Base-by-base conservation (phyloP, 2,329 filamentous ascomycete genomes). In the Venturia effusa region DNA sequence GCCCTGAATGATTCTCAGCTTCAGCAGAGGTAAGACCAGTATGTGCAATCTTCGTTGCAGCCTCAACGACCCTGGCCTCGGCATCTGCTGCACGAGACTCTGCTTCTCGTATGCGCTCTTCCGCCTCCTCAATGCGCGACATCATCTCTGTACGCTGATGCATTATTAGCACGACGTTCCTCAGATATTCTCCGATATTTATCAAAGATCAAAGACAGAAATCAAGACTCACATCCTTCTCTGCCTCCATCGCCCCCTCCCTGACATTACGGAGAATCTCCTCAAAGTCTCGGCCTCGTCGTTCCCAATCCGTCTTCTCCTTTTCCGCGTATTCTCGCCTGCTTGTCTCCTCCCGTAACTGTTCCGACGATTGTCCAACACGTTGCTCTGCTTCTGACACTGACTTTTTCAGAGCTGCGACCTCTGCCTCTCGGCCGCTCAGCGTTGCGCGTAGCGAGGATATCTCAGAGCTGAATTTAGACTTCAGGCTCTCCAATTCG, bases 401-500 rank as follows among this genome's bases (percentile, higher is more conserved):
- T 0, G 94, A 91, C 54, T 88, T 86, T 74, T 96, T 96, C 65
- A 97, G 82, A 40, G 89, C 93, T 61, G 87, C 82, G 41, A 94
- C 90, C 74, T 97, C 92, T 6, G 93, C 93, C 73, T 97, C 93
- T 71, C 94, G 95, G 60, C 94, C 94, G 70, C 88, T 92, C 11
- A 99, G 80, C 11, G 90, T 93, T 3, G 94, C 94, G 71, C 90
- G 94, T 22, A 99, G 83, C n/a, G 89, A 91, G 67, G 91, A 96
- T 66, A 99, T 96, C 73, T 97, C 90, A 0, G 92, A 96, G 61
- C 95, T 82, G 70, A 96, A 95, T 30, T 84, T 84, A 0, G 92
- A 97, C 74, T 97, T 97, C 66, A 97, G 81, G 17, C 89, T 90
- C 73, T 99, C 94, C 2, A 97, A 81, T 76, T 99, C 94, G 40